Percentiles rank a stretch among this genome's conserved stretches.
Evolutionary conservation across 2,329 filamentous ascomycete genomes (phyloP).

Genomic region (Macrophomina tecta): DNA sequence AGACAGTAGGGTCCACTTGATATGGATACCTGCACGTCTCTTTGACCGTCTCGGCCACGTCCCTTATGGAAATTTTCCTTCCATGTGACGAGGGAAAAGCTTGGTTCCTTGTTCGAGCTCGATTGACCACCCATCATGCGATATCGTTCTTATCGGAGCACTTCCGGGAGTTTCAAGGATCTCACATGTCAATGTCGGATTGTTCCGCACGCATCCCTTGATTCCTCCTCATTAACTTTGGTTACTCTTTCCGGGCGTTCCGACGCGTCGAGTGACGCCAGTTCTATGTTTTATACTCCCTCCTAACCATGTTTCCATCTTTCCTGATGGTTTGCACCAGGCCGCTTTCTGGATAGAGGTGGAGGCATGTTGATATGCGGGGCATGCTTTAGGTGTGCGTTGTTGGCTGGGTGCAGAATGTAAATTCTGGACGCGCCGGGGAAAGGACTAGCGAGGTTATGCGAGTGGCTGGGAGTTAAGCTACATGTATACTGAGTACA

Average conservation of each 20-base stretch:
- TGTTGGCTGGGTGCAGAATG: not conserved
- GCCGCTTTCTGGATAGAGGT: not conserved
- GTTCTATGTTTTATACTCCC: constrained; percentile 1
- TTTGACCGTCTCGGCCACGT: not conserved
- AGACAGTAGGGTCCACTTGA: not conserved
- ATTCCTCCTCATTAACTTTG: not conserved
- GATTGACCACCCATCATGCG: not conserved
- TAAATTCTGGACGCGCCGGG: constrained; percentile 7
- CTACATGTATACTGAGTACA: not conserved
- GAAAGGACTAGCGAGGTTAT: not conserved
- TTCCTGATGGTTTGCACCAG: not conserved
- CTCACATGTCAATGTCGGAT: constrained; percentile 11
- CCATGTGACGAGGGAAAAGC: not conserved
- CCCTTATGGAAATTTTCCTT: not conserved
- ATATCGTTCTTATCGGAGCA: not conserved
- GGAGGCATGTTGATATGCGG: not conserved
- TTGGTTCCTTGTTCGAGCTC: not conserved
- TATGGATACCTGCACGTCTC: not conserved
- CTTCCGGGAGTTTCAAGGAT: not conserved
- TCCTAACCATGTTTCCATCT: not conserved
- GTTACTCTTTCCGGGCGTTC: not conserved
- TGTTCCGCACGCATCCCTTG: not conserved
- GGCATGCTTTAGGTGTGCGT: not conserved
- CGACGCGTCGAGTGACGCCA: not conserved
- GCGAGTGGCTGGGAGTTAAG: not conserved